Evolutionary conservation across 139 green algal species (phyloP), one percentile per base, ranked within the genome.

Genomic region (Chlorella sp.): DNA sequence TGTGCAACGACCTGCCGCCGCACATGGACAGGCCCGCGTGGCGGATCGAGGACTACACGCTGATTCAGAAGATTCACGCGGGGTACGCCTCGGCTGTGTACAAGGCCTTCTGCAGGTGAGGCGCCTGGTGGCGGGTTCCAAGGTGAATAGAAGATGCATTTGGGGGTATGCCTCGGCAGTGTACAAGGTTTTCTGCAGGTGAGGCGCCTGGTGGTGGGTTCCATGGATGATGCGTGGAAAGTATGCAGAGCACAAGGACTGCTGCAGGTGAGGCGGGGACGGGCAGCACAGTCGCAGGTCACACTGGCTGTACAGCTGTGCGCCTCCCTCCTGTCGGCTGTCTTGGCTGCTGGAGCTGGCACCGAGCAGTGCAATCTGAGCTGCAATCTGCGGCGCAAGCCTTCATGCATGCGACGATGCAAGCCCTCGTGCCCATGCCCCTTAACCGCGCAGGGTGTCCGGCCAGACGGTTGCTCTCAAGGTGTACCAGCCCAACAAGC

Each of bases 381-480:
- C n/a, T n/a, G n/a, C n/a, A n/a, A n/a, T n/a, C n/a, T n/a, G n/a
- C n/a, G n/a, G n/a, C n/a, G n/a, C n/a, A n/a, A n/a, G n/a, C n/a
- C n/a, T n/a, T n/a, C n/a, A n/a, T n/a, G n/a, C n/a, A n/a, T n/a
- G n/a, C n/a, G n/a, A n/a, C n/a, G n/a, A n/a, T n/a, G n/a, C n/a
- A n/a, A n/a, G n/a, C n/a, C n/a, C n/a, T n/a, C n/a, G n/a, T n/a
- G n/a, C n/a, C n/a, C n/a, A n/a, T n/a, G n/a, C n/a, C n/a, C n/a
- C n/a, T n/a, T n/a, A n/a, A n/a, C n/a, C n/a, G n/a, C n/a, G n/a
- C 79, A 85, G 73, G 71, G 67, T 66, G 24, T 81, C 74, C 1
- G 32, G 60, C 23, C 66, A 67, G 49, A 69, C 51, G 1, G 82
- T 87, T 10, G 82, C 80, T 61, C 77, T 88, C 33, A 88, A 88